Base-by-base conservation (phyloP, 371 early-diverging fungal species). In the Apophysomyces sp. region DNA sequence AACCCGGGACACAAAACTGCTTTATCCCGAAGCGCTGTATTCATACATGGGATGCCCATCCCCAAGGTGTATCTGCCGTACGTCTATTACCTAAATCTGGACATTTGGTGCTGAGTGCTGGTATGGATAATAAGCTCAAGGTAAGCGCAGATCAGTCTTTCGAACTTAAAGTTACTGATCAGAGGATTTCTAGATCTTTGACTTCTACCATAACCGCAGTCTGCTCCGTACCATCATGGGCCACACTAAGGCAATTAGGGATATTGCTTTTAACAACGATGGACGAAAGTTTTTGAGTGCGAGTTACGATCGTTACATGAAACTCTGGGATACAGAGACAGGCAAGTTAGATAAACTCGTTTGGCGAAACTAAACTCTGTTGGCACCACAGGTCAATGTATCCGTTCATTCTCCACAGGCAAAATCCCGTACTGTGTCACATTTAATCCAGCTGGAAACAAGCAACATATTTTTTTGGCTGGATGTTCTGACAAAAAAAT, bases 291-390 rank as follows among this genome's bases (percentile, higher is more conserved):
- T 99, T 67, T 63, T 99, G 39, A 92, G 90, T 69, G 92, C 94
- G 29, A 88, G 92, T 56, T 97, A 95, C 66, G 99, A 99, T 73
- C 87, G 88, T 58, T 91, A 84, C 63, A 84, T 95, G 30, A 98
- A 98, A 72, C 73, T 95, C 37, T 99, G 98, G 98, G 99, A 99
- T 71, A 97, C 97, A 0, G 97, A 97, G 66, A 98, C 97, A 16
- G 95, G 87, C 74, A 68, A 64, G 57, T 16, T 39, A 57, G 49
- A 36, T 29, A n/a, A 51, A 28, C 52, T 68, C 28, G 24, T 39
- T 15, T 2, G 27, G 11, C 28, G 66, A 16, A 26, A 40, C 31
- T 73, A 30, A 37, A 26, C 30, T 16, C 32, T 18, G 30, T 18
- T 13, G 16, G 3, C 12, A 18, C 68, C 72, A 12, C 55, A 75